Base-by-base conservation (phyloP, 257 asterid species). In the Fraxinus pennsylvanica region DNA sequence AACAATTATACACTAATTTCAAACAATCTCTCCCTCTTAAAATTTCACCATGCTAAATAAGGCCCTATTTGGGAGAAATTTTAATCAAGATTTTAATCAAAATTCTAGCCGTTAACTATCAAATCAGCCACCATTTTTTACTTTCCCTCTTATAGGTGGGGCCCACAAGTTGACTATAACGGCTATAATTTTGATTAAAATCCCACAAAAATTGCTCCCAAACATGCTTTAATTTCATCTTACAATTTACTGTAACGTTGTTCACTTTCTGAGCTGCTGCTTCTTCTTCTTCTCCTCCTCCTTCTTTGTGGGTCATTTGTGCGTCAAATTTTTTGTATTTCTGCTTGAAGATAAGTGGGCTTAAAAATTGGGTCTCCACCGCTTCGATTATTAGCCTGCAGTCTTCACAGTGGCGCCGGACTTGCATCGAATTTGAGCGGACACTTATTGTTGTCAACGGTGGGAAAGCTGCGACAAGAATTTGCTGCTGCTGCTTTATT, bases 361-460 rank as follows among this genome's bases (percentile, higher is more conserved):
- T 84, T 76, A 9, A 83, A 71, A 83, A 71, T 57, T 93, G 98
- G 22, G 86, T 67, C 82, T 86, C 96, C 41, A 90, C 84, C 30
- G 94, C 98, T 52, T 81, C 88, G 13, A 95, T 86, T 35, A 93
- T 91, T 82, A 95, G 77, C 73, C 97, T 77, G n/a, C 96, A 98
- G 21, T 83, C 90, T 43, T 90, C 93, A 0, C 90, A 76, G 76
- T 82, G 96, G 54, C 90, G 87, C 29, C 84, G 84, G 76, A 91
- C 87, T 68, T 86, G 91, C 66, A 92, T 50, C 1, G 90, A 84
- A 73, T 82, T 87, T 30, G 86, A 66, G 30, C 93, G 89, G 7
- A 90, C 90, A 9, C 91, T 89, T 82, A 89, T 85, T 14, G 96
- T 83, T 22, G 94, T 89, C 86, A 93, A 82, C 52, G 97, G 97